These are phyloP conservation scores for Podaxis mareebaensis DNA, from an alignment of 768 basidiomycete species.

Conservation along the genomic window DNA sequence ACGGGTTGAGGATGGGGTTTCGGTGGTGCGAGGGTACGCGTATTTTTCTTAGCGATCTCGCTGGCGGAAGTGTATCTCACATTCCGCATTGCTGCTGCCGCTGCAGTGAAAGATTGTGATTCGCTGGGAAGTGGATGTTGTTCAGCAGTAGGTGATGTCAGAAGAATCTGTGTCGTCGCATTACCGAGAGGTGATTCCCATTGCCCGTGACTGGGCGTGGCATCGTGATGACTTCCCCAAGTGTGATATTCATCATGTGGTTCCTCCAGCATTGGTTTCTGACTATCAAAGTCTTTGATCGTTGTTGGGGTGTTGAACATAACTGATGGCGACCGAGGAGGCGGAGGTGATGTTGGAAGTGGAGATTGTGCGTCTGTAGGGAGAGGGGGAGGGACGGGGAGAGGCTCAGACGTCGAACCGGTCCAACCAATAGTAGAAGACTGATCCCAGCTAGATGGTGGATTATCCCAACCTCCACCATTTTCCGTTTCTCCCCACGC, in stretches of 20 bases:
- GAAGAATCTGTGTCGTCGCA: background rate
- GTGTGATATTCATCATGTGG: constrained; percentile 24
- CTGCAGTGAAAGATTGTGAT: constrained; percentile 24
- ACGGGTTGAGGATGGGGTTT: constrained; percentile 15
- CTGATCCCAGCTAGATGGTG: background rate
- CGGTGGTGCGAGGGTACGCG: constrained; percentile 21
- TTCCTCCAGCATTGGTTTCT: constrained; percentile 12
- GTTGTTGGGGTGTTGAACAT: background rate
- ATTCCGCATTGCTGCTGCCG: constrained; percentile 23
- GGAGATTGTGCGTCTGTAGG: background rate
- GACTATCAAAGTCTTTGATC: background rate
- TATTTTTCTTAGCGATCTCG: constrained; percentile 17
- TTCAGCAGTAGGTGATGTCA: background rate
- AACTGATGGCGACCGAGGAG: background rate
- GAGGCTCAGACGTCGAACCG: background rate
- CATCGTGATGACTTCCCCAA: constrained; percentile 22
- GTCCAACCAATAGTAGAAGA: background rate
- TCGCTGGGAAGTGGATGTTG: background rate
- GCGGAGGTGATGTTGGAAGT: background rate
- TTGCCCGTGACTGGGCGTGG: constrained; percentile 18
- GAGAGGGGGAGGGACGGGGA: constrained; percentile 1
- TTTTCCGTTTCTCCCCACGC: constrained; percentile 16
- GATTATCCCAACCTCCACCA: no score
- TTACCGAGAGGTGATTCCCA: constrained; percentile 22
- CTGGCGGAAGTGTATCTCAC: constrained; percentile 29